phyloP scores from a whole-genome alignment of 768 basidiomycete genomes.

The Lentinula raphanica region DNA sequence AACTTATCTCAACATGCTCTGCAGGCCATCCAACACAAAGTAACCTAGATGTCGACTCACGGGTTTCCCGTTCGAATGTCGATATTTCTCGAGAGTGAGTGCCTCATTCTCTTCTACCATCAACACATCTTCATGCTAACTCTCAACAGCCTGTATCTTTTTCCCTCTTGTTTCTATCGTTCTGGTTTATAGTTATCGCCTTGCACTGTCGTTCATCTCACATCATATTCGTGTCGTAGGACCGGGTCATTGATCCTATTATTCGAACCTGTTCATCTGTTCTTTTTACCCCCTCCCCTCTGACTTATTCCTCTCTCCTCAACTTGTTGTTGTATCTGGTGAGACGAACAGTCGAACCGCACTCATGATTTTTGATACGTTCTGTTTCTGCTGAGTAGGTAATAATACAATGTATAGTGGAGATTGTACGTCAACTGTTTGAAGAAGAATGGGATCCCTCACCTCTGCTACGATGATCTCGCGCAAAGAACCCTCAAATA shows the following conservation, averaged over 20 bases:
- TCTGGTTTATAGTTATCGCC: conserved; percentile 6
- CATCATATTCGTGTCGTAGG: neutral
- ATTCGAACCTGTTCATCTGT: neutral
- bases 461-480: no score
- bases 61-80: conserved; percentile 62
- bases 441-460: neutral
- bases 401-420: neutral
- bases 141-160: neutral
- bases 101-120: neutral
- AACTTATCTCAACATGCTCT: conserved; percentile 2
- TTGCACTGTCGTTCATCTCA: neutral
- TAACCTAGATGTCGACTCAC: neutral
- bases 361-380: neutral
- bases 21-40: conserved; percentile 47
- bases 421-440: neutral
- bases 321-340: conserved; percentile 2
- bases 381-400: neutral
- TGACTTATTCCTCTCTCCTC: neutral
- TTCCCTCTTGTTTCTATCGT: neutral
- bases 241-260: neutral
- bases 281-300: neutral
- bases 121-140: neutral
- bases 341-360: conserved; percentile 1
- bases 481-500: no score
- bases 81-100: conserved; percentile 69